These are phyloP conservation scores for Metschnikowia borealis DNA, from an alignment of 805 yeast species.

Conservation along the genomic window DNA sequence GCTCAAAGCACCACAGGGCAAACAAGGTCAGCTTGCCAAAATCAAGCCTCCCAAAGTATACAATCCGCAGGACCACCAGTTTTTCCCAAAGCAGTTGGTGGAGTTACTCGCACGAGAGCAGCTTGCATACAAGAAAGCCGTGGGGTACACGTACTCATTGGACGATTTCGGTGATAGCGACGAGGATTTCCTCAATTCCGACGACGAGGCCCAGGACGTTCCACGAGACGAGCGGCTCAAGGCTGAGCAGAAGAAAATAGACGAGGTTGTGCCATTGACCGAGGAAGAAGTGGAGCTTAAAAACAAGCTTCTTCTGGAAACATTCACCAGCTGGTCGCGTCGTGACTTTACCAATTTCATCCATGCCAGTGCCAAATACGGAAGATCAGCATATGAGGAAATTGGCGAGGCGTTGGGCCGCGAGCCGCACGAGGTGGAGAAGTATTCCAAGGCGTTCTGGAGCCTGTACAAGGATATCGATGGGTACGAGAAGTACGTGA, in stretches of 20 bases:
- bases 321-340: conserved; percentile 67
- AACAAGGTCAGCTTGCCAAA: conserved; percentile 8
- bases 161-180: conserved; percentile 60
- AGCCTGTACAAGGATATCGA: conserved; percentile 53
- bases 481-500: conserved; percentile 65
- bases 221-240: conserved; percentile 35
- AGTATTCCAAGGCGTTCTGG: conserved; percentile 65
- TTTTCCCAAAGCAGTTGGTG: conserved; percentile 53
- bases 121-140: conserved; percentile 55
- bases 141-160: conserved; percentile 53
- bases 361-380: conserved; percentile 65
- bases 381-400: conserved; percentile 46
- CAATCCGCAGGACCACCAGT: conserved; percentile 69
- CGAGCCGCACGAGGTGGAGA: conserved; percentile 53
- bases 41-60: conserved; percentile 40
- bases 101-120: conserved; percentile 62
- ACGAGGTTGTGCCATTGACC: conserved; percentile 54
- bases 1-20: conserved; percentile 33
- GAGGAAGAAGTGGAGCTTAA: conserved; percentile 58
- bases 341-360: conserved; percentile 71
- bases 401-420: conserved; percentile 59
- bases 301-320: conserved; percentile 47
- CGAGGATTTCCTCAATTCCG: conserved; percentile 36
- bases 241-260: conserved; percentile 53
- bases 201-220: conserved; percentile 42